Evolutionary conservation across 495 filamentous ascomycete species (phyloP), one percentile per base, ranked within the genome.

Genomic region (Cryomyces minteri): DNA sequence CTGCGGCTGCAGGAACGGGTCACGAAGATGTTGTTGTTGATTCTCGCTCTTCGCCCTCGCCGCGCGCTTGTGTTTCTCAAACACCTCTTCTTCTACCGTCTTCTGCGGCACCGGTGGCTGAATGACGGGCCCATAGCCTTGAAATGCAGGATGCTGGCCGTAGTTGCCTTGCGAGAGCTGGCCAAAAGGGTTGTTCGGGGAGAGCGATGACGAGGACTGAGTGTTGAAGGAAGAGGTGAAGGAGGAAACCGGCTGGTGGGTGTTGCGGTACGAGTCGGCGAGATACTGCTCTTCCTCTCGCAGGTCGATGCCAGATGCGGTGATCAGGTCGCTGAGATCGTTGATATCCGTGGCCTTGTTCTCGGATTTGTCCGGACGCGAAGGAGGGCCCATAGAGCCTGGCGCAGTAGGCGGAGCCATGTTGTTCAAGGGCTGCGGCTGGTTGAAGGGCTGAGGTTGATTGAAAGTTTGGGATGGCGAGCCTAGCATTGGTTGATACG

Each of bases 341-440:
- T 77, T 72, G 36, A 80, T 74, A 59, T 84, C 85, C 0, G 68
- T 69, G 0, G 77, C 73, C 47, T 75, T 76, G n/a, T n/a, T n/a
- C 31, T 82, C 79, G 6, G 67, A 67, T 45, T 64, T 60, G 40
- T 54, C 55, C 18, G 84, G 80, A 43, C 77, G 80, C 32, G 76
- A 77, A 1, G 87, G 87, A 12, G 87, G 87, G 0, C 82, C 82
- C 87, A 93, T 93, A 12, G 71, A 66, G 40, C 74, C 74, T 7
- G 64, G 54, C 33, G n/a, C n/a, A n/a, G 65, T 64, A 34, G 58
- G 62, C 28, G 63, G 25, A 14, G 55, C 40, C 41, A 50, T 49
- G 55, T 58, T 45, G 18, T 55, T 55, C 33, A 41, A 32, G 61
- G 51, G 39, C 49, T 41, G 8, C 37, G 43, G 18, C 43, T 58